A percentile compares a stretch with the other conserved stretches of the same genome.
phyloP scores from a whole-genome alignment of 768 basidiomycete genomes.

The Calocybe cyanea region DNA sequence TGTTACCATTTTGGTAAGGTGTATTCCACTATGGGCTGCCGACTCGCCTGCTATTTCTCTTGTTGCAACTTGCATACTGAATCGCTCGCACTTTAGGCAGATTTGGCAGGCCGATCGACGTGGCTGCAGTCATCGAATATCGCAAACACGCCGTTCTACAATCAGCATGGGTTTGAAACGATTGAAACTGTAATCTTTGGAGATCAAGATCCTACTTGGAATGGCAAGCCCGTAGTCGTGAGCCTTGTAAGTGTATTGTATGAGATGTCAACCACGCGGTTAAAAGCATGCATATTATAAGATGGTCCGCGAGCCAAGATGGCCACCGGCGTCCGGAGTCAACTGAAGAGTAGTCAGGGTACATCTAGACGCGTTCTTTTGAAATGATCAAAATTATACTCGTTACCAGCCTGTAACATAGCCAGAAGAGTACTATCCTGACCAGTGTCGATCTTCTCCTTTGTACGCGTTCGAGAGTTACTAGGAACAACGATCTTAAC shows the following conservation, averaged over 20 bases:
- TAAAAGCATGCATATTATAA: not conserved
- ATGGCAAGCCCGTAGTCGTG: slow-evolving; percentile 22
- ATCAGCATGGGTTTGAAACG: slow-evolving; percentile 19
- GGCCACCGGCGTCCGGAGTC: not conserved
- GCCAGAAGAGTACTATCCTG: no score
- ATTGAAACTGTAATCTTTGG: slow-evolving; percentile 23
- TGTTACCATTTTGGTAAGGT: slow-evolving; percentile 19
- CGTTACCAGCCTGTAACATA: no score
- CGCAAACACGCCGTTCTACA: slow-evolving; percentile 21
- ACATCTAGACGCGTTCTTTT: no score
- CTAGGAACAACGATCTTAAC: no score
- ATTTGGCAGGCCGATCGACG: slow-evolving; percentile 19
- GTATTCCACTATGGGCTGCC: not conserved
- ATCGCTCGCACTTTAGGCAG: slow-evolving; percentile 20
- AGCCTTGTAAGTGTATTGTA: slow-evolving; percentile 21
- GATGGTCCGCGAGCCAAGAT: slow-evolving; percentile 16
- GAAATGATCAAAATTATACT: no score
- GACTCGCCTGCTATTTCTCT: not conserved
- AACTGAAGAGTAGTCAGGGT: no score
- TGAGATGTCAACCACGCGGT: not conserved
- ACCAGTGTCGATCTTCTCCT: no score
- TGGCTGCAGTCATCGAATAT: slow-evolving; percentile 27
- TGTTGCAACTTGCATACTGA: not conserved
- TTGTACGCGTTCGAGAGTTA: no score
- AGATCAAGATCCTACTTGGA: slow-evolving; percentile 28